Percentiles rank a stretch among this genome's conserved stretches.
These are phyloP conservation scores for Ogataea chonburiensis DNA, from an alignment of 805 yeast species.

Conservation along the genomic window DNA sequence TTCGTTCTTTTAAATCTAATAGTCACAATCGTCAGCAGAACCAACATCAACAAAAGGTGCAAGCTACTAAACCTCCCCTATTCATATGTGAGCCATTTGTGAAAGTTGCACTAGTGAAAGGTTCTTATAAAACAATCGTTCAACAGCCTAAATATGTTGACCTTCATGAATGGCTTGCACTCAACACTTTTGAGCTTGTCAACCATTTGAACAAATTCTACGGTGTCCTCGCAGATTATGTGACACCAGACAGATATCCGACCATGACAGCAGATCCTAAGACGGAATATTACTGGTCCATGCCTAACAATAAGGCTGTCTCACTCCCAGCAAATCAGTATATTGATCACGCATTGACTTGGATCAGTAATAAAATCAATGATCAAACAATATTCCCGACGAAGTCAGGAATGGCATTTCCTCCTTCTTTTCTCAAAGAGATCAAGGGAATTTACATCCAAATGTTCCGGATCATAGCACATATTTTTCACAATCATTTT, in stretches of 20 bases:
- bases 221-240: slow-evolving; percentile 86
- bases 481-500: slow-evolving; percentile 90
- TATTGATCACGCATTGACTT: slow-evolving; percentile 85
- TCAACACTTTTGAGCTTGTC: slow-evolving; percentile 86
- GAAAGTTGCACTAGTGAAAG: slow-evolving; percentile 91
- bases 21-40: slow-evolving; percentile 27
- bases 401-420: slow-evolving; percentile 83
- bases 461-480: slow-evolving; percentile 94
- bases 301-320: slow-evolving; percentile 67
- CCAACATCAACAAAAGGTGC: slow-evolving; percentile 25
- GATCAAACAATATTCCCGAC: slow-evolving; percentile 94
- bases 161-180: slow-evolving; percentile 91
- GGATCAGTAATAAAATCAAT: slow-evolving; percentile 85
- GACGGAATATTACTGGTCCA: slow-evolving; percentile 86
- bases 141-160: slow-evolving; percentile 95
- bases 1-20: slow-evolving; percentile 30
- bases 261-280: slow-evolving; percentile 96
- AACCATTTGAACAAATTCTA: slow-evolving; percentile 84
- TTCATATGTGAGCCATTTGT: slow-evolving; percentile 92
- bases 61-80: slow-evolving; percentile 45
- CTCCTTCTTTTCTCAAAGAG: slow-evolving; percentile 77
- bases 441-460: slow-evolving; percentile 86
- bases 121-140: slow-evolving; percentile 93
- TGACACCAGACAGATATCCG: slow-evolving; percentile 85
- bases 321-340: slow-evolving; percentile 91